Conservation (phyloP, 1,284 basidiomycete genomes). For the Rhodotorula glutinis region DNA sequence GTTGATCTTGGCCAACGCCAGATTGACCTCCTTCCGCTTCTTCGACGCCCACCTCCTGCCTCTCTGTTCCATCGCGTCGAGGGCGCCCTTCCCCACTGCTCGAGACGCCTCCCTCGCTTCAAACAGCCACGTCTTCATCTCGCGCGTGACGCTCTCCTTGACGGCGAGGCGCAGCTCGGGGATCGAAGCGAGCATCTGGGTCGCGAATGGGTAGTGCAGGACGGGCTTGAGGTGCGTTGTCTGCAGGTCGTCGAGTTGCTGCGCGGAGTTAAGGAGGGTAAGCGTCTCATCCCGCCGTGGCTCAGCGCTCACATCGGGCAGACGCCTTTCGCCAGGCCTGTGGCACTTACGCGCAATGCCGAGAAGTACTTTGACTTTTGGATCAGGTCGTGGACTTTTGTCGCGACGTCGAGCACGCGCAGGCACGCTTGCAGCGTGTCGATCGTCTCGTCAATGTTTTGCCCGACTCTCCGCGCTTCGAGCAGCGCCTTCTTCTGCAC, state of each 20-base stretch:
- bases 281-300: no score
- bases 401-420: slow-evolving; percentile 88
- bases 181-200: slow-evolving; percentile 83
- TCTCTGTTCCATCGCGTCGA: slow-evolving; percentile 84
- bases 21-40: slow-evolving; percentile 44
- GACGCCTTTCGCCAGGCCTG: slow-evolving; percentile 53
- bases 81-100: slow-evolving; percentile 79
- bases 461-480: slow-evolving; percentile 84
- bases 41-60: slow-evolving; percentile 78
- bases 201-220: slow-evolving; percentile 89
- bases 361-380: slow-evolving; percentile 81
- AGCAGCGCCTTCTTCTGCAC: slow-evolving; percentile 75
- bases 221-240: slow-evolving; percentile 83
- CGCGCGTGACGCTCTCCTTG: slow-evolving; percentile 87
- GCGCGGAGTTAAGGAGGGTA: slow-evolving; percentile 45
- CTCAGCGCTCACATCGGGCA: neutral
- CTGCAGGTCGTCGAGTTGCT: slow-evolving; percentile 89
- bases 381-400: slow-evolving; percentile 89
- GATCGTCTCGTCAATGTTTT: slow-evolving; percentile 93
- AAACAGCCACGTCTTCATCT: slow-evolving; percentile 95
- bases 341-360: slow-evolving; percentile 60
- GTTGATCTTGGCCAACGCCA: slow-evolving; percentile 76
- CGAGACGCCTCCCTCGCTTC: slow-evolving; percentile 88
- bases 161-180: slow-evolving; percentile 85
- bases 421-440: slow-evolving; percentile 90